phyloP scores from a whole-genome alignment of 306 rosid species.

The Gleditsia sinensis region DNA sequence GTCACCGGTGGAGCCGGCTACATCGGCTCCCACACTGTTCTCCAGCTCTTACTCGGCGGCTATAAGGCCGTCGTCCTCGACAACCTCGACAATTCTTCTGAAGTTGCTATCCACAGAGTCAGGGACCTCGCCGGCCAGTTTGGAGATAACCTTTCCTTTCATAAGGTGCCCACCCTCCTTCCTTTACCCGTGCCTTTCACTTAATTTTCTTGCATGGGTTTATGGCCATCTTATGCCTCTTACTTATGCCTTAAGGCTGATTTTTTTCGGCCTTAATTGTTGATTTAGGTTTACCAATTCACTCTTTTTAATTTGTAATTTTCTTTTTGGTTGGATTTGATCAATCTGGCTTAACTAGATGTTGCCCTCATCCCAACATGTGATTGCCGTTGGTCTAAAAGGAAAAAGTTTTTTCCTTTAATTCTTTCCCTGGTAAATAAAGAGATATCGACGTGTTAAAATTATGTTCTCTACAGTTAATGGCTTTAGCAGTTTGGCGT shows the following conservation, averaged over 20 bases:
- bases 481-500: neutral
- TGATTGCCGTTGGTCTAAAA: slow-evolving; percentile 7
- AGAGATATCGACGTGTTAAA: slow-evolving; percentile 1
- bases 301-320: neutral
- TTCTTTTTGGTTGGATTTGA: neutral
- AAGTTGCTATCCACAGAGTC: slow-evolving; percentile 61
- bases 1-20: slow-evolving; percentile 99
- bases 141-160: slow-evolving; percentile 76
- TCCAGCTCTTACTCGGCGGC: slow-evolving; percentile 83
- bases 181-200: neutral
- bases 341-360: neutral
- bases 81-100: slow-evolving; percentile 84
- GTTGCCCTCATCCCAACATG: neutral
- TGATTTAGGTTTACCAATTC: slow-evolving; percentile 33
- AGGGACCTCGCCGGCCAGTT: slow-evolving; percentile 74
- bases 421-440: neutral
- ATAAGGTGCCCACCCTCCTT: slow-evolving; percentile 52
- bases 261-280: neutral
- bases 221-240: neutral
- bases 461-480: neutral
- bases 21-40: slow-evolving; percentile 91
- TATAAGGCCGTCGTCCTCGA: slow-evolving; percentile 75
- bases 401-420: neutral
- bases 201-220: neutral
- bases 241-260: neutral